These are phyloP conservation scores for Liquidambar formosana DNA, from an alignment of 164 flowering plant genomes.

Conservation along the genomic window DNA sequence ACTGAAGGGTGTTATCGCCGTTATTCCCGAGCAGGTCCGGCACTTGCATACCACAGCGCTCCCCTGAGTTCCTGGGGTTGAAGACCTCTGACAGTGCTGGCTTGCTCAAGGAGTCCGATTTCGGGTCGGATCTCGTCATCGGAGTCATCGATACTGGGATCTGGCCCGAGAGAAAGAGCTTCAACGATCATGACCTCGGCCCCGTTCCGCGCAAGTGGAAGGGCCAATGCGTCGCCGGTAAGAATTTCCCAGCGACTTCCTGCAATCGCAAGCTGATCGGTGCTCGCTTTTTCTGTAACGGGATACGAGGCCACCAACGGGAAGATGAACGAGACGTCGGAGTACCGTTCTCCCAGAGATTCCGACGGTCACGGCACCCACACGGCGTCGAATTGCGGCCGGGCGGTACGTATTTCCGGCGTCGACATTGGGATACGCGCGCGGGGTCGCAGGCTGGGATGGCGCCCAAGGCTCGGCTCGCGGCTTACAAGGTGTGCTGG, in stretches of 20 bases:
- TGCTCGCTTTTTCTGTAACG: constrained; percentile 66
- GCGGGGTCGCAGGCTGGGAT: constrained; percentile 91
- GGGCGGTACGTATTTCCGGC: constrained; percentile 90
- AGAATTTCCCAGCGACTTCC: constrained; percentile 36
- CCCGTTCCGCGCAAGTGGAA: constrained; percentile 78
- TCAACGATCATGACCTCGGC: constrained; percentile 60
- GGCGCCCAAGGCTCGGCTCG: constrained; percentile 94
- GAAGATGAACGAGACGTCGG: constrained; percentile 72
- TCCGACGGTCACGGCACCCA: constrained; percentile 97
- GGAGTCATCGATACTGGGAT: constrained; percentile 93
- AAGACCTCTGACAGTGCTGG: constrained; percentile 58
- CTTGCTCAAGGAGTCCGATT: constrained; percentile 78
- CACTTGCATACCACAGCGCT: constrained; percentile 80
- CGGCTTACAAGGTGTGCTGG: constrained; percentile 96
- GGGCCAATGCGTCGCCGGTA: constrained; percentile 54
- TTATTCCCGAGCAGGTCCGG: constrained; percentile 79
- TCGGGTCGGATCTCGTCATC: constrained; percentile 92
- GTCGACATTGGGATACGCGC: constrained; percentile 78
- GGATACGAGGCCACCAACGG: constrained; percentile 91
- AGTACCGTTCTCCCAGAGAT: constrained; percentile 76
- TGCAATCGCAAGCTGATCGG: constrained; percentile 90
- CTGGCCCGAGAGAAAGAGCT: constrained; percentile 83
- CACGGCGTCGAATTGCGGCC: constrained; percentile 94
- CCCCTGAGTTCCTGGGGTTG: constrained; percentile 85
- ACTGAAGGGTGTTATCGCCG: constrained; percentile 43